phyloP scores from a whole-genome alignment of 345 rosid genomes.

The Lepidium didymum region DNA sequence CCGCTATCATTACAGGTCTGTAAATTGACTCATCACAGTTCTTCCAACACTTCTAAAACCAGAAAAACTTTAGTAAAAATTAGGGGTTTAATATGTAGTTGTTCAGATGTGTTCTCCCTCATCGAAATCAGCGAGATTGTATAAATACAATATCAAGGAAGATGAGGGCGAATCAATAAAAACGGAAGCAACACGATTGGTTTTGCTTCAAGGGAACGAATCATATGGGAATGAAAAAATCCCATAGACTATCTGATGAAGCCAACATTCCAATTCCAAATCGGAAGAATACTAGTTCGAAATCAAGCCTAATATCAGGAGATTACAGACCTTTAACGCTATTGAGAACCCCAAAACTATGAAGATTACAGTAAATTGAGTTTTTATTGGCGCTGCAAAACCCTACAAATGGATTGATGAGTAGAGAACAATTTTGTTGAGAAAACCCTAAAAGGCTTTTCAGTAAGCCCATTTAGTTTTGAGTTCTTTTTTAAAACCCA shows the following conservation, averaged over 20 bases:
- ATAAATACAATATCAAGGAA: neutral
- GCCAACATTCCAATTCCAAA: constrained; percentile 20
- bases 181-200: constrained; percentile 39
- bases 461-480: neutral
- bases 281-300: neutral
- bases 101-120: constrained; percentile 30
- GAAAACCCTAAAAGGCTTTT: constrained; percentile 15
- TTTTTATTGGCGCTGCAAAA: neutral
- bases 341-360: neutral
- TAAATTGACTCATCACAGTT: constrained; percentile 62
- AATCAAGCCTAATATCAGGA: neutral
- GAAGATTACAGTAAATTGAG: neutral
- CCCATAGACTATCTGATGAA: constrained; percentile 83
- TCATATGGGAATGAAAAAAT: constrained; percentile 50
- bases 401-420: neutral
- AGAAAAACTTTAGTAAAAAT: neutral
- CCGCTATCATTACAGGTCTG: constrained; percentile 97
- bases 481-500: neutral
- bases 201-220: constrained; percentile 89
- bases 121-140: neutral
- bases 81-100: constrained; percentile 31
- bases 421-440: neutral
- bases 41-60: neutral
- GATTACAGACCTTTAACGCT: neutral
- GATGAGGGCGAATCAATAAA: neutral